Base-by-base conservation (phyloP, 371 early-diverging fungal species). In the Zopfochytrium polystomum region DNA sequence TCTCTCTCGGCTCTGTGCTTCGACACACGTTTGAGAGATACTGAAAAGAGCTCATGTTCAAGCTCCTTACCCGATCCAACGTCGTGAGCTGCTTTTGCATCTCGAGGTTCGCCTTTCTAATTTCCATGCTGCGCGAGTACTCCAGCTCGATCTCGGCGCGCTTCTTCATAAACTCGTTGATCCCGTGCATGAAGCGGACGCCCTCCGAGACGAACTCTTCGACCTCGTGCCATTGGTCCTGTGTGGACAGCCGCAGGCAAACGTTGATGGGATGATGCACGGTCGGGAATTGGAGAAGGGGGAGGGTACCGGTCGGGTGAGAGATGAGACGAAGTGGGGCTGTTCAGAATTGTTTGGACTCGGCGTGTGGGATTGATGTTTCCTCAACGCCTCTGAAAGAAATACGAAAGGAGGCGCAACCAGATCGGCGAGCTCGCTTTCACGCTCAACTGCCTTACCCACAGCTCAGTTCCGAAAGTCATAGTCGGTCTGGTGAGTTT, bases 161-260 rank as follows among this genome's bases (percentile, higher is more conserved):
- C 44, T 58, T 48, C 58, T 74, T 72, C 65, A 74, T 67, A 52
- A 77, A 77, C 33, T 73, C 72, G 62, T 70, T 70, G 45, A 74
- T 55, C 46, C 53, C 52, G 42, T 66, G 58, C 60, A 74, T 66
- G 29, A 62, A 69, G 22, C 69, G 63, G 7, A 62, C 60, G 11
- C 68, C 68, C 13, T 68, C 58, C 30, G 54, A 31, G 25, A 63
- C 53, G 54, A 71, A 76, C 3, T 44, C 22, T 44, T 76, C 77
- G 34, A 76, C 62, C 13, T 58, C 48, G 20, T 61, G 43, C 68
- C 64, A 66, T 70, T 76, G 77, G 46, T 76, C 77, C 77, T 76
- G 44, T 1, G 52, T 38, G 20, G n/a, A 72, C 64, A n/a, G 60
- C 60, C 15, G n/a, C 22, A 6, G 25, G 32, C 70, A 77, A 67